These are phyloP conservation scores for Aspergillus ustus DNA, from an alignment of 2,329 filamentous ascomycete species.

Conservation along the genomic window DNA sequence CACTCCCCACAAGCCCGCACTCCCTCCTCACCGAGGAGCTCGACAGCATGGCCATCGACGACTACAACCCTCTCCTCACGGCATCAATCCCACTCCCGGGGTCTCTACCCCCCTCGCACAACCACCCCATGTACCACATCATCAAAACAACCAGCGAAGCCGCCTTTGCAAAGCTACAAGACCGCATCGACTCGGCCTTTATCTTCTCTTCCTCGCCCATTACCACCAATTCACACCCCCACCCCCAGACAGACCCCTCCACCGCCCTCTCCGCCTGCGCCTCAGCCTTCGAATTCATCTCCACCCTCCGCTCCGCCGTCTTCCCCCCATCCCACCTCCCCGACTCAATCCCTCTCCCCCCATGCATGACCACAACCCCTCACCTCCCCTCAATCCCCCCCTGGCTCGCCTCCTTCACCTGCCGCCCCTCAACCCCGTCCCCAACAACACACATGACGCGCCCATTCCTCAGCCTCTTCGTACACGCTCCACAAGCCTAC, in stretches of 20 bases:
- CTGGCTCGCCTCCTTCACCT: background rate
- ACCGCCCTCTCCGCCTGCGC: conserved; percentile 1
- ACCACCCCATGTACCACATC: conserved; percentile 3
- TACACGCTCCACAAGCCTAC: background rate
- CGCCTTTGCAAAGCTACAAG: conserved; percentile 1
- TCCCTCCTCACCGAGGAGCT: background rate
- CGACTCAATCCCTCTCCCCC: background rate
- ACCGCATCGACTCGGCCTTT: background rate
- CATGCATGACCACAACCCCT: background rate
- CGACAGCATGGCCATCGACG: background rate
- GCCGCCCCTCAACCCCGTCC: background rate
- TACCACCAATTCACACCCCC: background rate
- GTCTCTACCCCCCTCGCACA: background rate
- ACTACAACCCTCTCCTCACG: background rate
- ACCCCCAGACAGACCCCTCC: too few relatives aligned
- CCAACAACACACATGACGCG: background rate
- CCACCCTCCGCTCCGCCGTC: background rate
- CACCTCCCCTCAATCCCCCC: background rate
- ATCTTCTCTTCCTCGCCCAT: background rate
- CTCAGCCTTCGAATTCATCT: background rate
- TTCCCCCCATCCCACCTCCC: background rate
- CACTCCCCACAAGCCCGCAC: background rate
- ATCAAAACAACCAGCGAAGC: background rate
- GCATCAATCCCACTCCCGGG: background rate
- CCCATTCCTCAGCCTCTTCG: conserved; percentile 3